Conservation (phyloP, 2,329 filamentous ascomycete genomes). For the Chaetoscypha palmicola region DNA sequence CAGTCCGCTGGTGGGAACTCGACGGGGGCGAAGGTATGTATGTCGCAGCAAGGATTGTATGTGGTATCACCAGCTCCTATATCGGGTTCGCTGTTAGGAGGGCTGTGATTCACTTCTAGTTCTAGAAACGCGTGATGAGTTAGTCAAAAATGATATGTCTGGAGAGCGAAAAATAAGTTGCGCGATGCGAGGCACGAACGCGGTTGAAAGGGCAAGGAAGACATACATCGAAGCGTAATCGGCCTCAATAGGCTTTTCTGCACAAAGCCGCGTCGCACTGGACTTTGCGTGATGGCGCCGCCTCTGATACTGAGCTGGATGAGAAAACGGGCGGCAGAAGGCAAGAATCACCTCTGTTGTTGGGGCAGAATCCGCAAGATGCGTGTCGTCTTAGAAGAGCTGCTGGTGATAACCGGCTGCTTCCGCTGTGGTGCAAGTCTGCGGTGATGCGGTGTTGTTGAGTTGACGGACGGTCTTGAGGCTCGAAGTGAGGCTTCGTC, state of each 20-base stretch:
- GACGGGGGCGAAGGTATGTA: constrained; percentile 24
- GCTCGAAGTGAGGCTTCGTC: constrained; percentile 6
- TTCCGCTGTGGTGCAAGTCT: not conserved
- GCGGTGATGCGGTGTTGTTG: not conserved
- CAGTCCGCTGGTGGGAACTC: constrained; percentile 28
- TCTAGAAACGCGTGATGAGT: constrained; percentile 20
- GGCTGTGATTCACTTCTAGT: constrained; percentile 30
- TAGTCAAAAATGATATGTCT: constrained; percentile 19
- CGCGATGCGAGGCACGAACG: constrained; percentile 13
- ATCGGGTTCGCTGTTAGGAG: constrained; percentile 26
- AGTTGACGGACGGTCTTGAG: not conserved
- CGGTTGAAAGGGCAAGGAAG: constrained; percentile 5
- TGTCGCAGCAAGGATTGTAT: constrained; percentile 23
- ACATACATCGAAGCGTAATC: constrained; percentile 30
- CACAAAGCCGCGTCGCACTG: constrained; percentile 22
- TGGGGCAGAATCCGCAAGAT: not conserved
- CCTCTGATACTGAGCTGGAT: constrained; percentile 10
- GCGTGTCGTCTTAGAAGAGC: constrained; percentile 4
- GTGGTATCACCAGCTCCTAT: constrained; percentile 10
- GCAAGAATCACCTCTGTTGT: constrained; percentile 5
- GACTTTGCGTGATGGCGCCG: constrained; percentile 11
- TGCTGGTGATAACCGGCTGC: not conserved
- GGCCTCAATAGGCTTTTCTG: constrained; percentile 28
- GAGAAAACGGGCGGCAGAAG: constrained; percentile 4
- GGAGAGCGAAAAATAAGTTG: constrained; percentile 11